Base-by-base conservation (phyloP, 2,329 filamentous ascomycete genomes). In the Ramularia collo-cygni region DNA sequence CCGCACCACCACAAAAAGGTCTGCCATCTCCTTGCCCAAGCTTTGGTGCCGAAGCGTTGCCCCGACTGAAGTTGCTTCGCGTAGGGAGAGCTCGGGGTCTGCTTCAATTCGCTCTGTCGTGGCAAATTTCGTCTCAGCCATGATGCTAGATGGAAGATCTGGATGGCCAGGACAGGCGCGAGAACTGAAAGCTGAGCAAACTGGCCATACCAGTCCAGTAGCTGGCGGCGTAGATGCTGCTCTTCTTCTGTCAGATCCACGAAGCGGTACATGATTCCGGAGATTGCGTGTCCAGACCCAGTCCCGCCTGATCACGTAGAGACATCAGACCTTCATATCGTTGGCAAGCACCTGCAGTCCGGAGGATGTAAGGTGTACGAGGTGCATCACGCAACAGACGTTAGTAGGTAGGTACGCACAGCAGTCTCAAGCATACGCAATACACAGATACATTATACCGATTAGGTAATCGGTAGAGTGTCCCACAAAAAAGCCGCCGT, bases 181-280 rank as follows among this genome's bases (percentile, higher is more conserved):
- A 78, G 43, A 4, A 71, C 64, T 1, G 75, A 77, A 45, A 68
- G 59, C 55, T 79, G 76, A 12, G 75, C 76, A 27, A 74, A 60
- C n/a, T 65, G 58, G 6, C 73, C 75, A 38, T 77, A 74, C 35
- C 62, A 61, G 51, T 77, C 70, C n/a, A 81, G 67, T 16, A 72
- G 55, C 16, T 68, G 61, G 24, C 75, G 66, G 26, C 76, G 67
- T 17, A 66, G 64, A 33, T 70, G 61, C 39, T 70, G 67, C 48
- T 77, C 69, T 17, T 67, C 62, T 10, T 69, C 59, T 9, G 66
- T 64, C 17, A 76, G 62, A n/a, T 64, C 64, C 27, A 72, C 57
- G 47, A 79, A 79, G 18, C 68, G 68, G 55, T 75, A 79, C 53
- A 54, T 54, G 27, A 15, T 44, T 26, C 10, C 16, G 29, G 29